These are phyloP conservation scores for Xylariales sp. DNA, from an alignment of 2,329 filamentous ascomycete species.

Conservation along the genomic window DNA sequence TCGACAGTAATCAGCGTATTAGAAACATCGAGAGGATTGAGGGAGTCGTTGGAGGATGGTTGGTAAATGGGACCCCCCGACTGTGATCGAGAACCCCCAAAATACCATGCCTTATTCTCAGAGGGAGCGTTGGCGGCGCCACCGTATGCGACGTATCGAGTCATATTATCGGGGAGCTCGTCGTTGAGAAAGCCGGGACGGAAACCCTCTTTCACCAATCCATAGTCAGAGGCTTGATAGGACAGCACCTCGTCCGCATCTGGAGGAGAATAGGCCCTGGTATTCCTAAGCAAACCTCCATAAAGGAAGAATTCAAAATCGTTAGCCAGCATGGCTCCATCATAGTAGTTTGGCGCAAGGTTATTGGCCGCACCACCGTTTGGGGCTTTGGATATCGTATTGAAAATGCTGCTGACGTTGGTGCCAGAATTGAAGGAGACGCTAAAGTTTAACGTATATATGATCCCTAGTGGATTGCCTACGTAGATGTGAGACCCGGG, in stretches of 20 bases:
- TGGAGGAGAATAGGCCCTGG: constrained; percentile 53
- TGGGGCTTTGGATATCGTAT: constrained; percentile 59
- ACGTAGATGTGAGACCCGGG: constrained; percentile 31
- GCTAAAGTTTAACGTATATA: constrained; percentile 70
- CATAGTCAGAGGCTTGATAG: constrained; percentile 67
- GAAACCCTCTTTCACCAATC: constrained; percentile 57
- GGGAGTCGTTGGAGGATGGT: constrained; percentile 49
- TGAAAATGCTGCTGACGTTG: constrained; percentile 66
- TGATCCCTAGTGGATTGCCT: constrained; percentile 64
- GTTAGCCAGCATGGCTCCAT: constrained; percentile 75
- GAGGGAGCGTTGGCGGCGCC: constrained; percentile 73
- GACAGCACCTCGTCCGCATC: constrained; percentile 57
- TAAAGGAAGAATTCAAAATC: constrained; percentile 72
- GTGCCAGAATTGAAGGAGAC: constrained; percentile 62
- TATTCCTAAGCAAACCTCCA: constrained; percentile 64
- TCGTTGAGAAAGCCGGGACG: constrained; percentile 55
- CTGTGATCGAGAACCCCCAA: constrained; percentile 69
- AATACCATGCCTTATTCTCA: constrained; percentile 78
- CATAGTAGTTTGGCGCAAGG: constrained; percentile 66
- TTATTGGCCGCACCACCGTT: constrained; percentile 61
- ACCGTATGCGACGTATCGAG: constrained; percentile 72
- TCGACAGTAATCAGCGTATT: constrained; percentile 71
- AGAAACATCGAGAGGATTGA: constrained; percentile 60
- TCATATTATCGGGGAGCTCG: constrained; percentile 60
- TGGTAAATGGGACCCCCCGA: constrained; percentile 62